phyloP scores from a whole-genome alignment of 2,329 filamentous ascomycete species.

The Zasmidium citrigriseum region DNA sequence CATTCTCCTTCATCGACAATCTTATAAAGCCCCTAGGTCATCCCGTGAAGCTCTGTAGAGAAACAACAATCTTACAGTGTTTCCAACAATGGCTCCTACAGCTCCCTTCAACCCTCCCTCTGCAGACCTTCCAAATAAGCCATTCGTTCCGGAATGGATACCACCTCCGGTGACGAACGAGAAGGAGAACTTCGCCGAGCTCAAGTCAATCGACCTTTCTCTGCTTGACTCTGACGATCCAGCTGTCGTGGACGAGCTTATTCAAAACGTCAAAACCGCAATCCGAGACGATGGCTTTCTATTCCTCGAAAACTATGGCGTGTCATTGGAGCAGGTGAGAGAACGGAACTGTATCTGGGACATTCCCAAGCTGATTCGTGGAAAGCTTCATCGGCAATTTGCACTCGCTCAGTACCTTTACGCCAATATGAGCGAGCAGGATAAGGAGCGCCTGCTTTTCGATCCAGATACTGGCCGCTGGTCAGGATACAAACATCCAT shows the following conservation, averaged over 20 bases:
- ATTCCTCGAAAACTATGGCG: constrained; percentile 54
- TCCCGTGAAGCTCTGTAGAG: neutral
- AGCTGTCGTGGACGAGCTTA: constrained; percentile 44
- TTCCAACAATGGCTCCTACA: constrained; percentile 35
- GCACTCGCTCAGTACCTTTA: constrained; percentile 53
- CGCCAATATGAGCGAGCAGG: constrained; percentile 51
- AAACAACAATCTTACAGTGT: constrained; percentile 7
- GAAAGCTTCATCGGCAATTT: constrained; percentile 55
- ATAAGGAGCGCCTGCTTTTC: constrained; percentile 52
- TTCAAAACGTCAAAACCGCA: constrained; percentile 41
- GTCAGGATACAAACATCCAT: constrained; percentile 55
- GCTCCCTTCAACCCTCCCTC: constrained; percentile 44
- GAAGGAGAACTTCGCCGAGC: constrained; percentile 42
- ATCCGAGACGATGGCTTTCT: constrained; percentile 38
- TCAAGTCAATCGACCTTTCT: constrained; percentile 36
- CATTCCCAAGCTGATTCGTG: neutral
- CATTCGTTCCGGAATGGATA: constrained; percentile 37
- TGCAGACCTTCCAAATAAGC: constrained; percentile 42
- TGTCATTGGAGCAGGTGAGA: constrained; percentile 43
- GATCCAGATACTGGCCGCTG: constrained; percentile 51
- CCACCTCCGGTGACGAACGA: constrained; percentile 50
- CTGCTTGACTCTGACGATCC: constrained; percentile 35
- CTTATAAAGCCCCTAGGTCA: too few relatives aligned
- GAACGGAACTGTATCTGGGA: neutral
- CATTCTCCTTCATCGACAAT: too few relatives aligned